Evolutionary conservation across 2,329 filamentous ascomycete genomes (phyloP), one percentile per base, ranked within the genome.

Genomic region (Chrysoporthe cubensis): DNA sequence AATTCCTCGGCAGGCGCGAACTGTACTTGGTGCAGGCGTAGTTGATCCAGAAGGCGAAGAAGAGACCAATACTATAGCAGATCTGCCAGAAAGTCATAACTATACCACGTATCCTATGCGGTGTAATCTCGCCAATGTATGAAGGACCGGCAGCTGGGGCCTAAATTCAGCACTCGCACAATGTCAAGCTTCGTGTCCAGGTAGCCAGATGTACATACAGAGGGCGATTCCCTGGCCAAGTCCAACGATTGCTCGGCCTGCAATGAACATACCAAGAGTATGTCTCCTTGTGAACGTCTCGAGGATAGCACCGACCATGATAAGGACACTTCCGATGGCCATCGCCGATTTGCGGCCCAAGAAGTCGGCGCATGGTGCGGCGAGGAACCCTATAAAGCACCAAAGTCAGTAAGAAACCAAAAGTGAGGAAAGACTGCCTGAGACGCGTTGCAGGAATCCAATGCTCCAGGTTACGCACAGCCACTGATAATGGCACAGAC

Each of bases 81-180:
- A 50, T 11, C 75, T 90, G 88, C 88, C 88, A 90, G 74, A 90
- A 89, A 2, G 87, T 85, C 88, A 91, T 90, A 75, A 90, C 88
- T 68, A 83, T 85, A 62, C 88, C 88, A 66, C 89, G 84, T 70
- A 91, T 90, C 69, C 88, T 82, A 7, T 87, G 76, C 0, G 89
- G 88, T 0, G 88, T 83, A 50, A 91, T 79, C 75, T 92, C 90
- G 69, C 89, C 88, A 68, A 92, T 92, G 77, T 91, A 92, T 60
- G 91, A 88, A 7, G 89, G 88, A 3, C 89, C 89, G 63, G 90
- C 84, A 52, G 89, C 87, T 69, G 8, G 21, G 32, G 8, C 48
- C 76, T 79, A 74, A 77, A 83, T 80, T 90, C n/a, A 50, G 5
- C 44, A 76, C 80, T 58, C 18, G 18, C 18, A 2, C 6, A 6